Evolutionary conservation across 768 basidiomycete species (phyloP).

Genomic region (Serendipita indica): DNA sequence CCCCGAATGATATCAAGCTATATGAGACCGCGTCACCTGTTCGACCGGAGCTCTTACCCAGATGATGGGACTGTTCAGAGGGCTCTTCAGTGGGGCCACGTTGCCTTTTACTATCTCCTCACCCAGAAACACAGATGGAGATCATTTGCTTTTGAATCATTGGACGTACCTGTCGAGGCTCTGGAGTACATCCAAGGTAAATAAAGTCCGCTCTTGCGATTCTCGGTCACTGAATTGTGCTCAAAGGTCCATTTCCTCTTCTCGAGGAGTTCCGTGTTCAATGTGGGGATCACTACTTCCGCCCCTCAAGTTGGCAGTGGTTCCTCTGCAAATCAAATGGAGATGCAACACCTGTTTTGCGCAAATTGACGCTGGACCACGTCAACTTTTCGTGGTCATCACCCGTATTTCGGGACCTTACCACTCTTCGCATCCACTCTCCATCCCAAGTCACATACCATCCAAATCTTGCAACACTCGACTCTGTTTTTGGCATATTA

Average conservation of each 20-base stretch:
- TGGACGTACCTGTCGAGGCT: slow-evolving; percentile 59
- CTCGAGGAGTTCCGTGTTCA: slow-evolving; percentile 57
- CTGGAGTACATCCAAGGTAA: slow-evolving; percentile 57
- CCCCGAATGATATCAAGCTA: slow-evolving; percentile 10
- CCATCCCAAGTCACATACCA: slow-evolving; percentile 47
- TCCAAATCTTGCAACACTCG: slow-evolving; percentile 35
- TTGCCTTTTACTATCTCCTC: slow-evolving; percentile 62
- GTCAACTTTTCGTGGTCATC: slow-evolving; percentile 23
- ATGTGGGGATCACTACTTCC: slow-evolving; percentile 6
- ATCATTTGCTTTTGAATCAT: slow-evolving; percentile 56
- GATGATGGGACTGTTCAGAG: background rate
- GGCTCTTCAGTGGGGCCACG: slow-evolving; percentile 57
- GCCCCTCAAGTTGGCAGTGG: slow-evolving; percentile 12
- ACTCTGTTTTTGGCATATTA: background rate
- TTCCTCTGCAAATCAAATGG: slow-evolving; percentile 49
- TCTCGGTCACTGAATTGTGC: slow-evolving; percentile 4
- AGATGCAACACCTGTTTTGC: slow-evolving; percentile 23
- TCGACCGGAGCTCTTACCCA: background rate
- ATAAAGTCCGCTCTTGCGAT: slow-evolving; percentile 16
- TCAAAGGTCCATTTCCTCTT: slow-evolving; percentile 52
- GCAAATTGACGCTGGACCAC: slow-evolving; percentile 65
- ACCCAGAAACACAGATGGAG: slow-evolving; percentile 75
- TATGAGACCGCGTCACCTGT: slow-evolving; percentile 5
- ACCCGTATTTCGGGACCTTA: slow-evolving; percentile 25
- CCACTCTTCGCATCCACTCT: slow-evolving; percentile 39